Evolutionary conservation across 1,284 basidiomycete genomes (phyloP).

Genomic region (Sanghuangporus baumii): DNA sequence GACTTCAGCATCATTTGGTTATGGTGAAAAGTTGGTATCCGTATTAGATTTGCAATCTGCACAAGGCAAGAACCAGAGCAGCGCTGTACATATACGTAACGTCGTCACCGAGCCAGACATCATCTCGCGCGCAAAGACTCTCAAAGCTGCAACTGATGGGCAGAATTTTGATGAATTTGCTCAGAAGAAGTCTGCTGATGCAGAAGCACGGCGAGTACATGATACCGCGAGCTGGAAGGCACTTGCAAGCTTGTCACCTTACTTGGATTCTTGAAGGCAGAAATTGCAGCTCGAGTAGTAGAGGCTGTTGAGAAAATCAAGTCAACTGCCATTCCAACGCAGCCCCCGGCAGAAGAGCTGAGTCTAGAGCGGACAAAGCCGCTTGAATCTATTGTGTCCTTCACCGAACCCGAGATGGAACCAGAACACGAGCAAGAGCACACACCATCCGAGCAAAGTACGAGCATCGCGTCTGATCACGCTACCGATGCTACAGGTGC

Average conservation of each 20-base stretch:
- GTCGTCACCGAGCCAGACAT: slow-evolving; percentile 80
- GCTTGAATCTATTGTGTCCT: slow-evolving; percentile 71
- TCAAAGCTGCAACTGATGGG: slow-evolving; percentile 66
- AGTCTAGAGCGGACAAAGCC: slow-evolving; percentile 36
- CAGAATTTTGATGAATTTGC: slow-evolving; percentile 63
- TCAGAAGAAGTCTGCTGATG: slow-evolving; percentile 45
- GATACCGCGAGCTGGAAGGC: slow-evolving; percentile 53
- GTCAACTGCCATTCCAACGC: slow-evolving; percentile 29
- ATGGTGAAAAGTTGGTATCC: slow-evolving; percentile 83
- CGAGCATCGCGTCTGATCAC: slow-evolving; percentile 55
- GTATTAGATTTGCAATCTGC: no score
- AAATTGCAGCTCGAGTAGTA: slow-evolving; percentile 75
- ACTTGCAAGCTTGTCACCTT: slow-evolving; percentile 88
- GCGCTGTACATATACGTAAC: no score
- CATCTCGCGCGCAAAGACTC: slow-evolving; percentile 69
- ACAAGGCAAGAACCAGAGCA: no score
- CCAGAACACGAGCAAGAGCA: slow-evolving; percentile 40
- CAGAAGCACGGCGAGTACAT: slow-evolving; percentile 30
- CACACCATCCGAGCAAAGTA: slow-evolving; percentile 72
- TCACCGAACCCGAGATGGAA: slow-evolving; percentile 54
- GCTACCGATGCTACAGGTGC: slow-evolving; percentile 48
- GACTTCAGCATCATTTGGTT: slow-evolving; percentile 82
- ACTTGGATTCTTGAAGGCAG: slow-evolving; percentile 89
- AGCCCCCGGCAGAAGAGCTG: slow-evolving; percentile 17
- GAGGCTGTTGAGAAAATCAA: slow-evolving; percentile 78